Evolutionary conservation across 2,329 filamentous ascomycete species (phyloP).

Genomic region (Cladophialophora chaetospira): DNA sequence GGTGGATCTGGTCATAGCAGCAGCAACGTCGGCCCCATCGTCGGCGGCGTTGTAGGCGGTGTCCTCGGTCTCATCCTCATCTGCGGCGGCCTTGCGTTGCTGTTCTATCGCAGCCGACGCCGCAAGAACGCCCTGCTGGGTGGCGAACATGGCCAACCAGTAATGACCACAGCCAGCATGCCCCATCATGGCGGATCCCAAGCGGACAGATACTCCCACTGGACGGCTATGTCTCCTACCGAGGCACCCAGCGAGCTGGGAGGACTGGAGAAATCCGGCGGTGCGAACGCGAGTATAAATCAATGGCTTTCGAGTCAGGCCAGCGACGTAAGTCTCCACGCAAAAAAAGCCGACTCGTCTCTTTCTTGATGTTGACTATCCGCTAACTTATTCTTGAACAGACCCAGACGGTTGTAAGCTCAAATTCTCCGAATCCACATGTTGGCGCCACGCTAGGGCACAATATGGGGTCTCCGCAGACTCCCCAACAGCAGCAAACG

Average conservation of each 20-base stretch:
- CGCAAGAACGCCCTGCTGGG: slow-evolving; percentile 5
- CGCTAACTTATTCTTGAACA: slow-evolving; percentile 3
- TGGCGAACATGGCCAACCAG: slow-evolving; percentile 3
- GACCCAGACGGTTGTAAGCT: slow-evolving; percentile 17
- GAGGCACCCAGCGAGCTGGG: slow-evolving; percentile 21
- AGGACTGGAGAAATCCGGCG: slow-evolving; percentile 10
- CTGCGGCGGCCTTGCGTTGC: slow-evolving; percentile 19
- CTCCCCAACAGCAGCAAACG: neutral
- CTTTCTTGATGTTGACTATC: neutral
- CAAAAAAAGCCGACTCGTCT: neutral
- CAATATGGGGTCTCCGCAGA: slow-evolving; percentile 14
- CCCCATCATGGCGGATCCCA: slow-evolving; percentile 6
- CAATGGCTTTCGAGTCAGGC: slow-evolving; percentile 30
- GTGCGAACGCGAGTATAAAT: slow-evolving; percentile 21
- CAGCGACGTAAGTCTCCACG: slow-evolving; percentile 23
- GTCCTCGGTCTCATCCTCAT: slow-evolving; percentile 27
- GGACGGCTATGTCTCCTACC: slow-evolving; percentile 27
- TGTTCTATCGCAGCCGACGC: slow-evolving; percentile 24
- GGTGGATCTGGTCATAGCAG: neutral
- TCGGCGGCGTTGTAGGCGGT: slow-evolving; percentile 33
- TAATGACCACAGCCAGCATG: neutral
- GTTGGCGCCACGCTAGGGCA: slow-evolving; percentile 9
- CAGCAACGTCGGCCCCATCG: slow-evolving; percentile 30
- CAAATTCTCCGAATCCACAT: slow-evolving; percentile 12
- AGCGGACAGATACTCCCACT: slow-evolving; percentile 22